Percentiles rank a stretch among this genome's conserved stretches.
These are phyloP conservation scores for Daldinia sp. DNA, from an alignment of 2,329 filamentous ascomycete species.

Conservation along the genomic window DNA sequence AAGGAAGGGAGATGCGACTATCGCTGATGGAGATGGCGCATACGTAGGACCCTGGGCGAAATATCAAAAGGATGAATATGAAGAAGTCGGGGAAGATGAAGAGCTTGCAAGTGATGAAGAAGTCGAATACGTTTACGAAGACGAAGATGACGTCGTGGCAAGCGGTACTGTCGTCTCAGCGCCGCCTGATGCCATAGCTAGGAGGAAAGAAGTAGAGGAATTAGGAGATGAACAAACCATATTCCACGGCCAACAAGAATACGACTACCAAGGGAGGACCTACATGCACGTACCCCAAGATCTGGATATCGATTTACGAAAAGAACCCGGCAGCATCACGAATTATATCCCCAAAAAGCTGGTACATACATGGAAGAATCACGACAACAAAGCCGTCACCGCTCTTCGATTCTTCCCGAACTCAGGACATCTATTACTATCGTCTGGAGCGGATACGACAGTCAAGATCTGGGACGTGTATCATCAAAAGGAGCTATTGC, in stretches of 20 bases:
- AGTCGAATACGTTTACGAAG: constrained; percentile 81
- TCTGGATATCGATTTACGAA: constrained; percentile 84
- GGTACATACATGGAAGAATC: constrained; percentile 88
- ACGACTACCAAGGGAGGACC: constrained; percentile 94
- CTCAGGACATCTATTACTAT: constrained; percentile 89
- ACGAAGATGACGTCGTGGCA: constrained; percentile 73
- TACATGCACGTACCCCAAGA: constrained; percentile 99
- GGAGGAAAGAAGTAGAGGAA: constrained; percentile 69
- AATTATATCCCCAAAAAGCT: constrained; percentile 97
- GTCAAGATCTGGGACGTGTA: constrained; percentile 97
- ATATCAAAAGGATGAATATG: constrained; percentile 79
- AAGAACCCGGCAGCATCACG: constrained; percentile 81
- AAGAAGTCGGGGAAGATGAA: constrained; percentile 79
- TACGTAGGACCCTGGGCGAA: constrained; percentile 97
- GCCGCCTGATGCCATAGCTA: constrained; percentile 65
- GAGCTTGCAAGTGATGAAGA: constrained; percentile 84
- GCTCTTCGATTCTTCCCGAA: constrained; percentile 89
- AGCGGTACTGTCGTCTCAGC: constrained; percentile 72
- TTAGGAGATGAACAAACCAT: constrained; percentile 81
- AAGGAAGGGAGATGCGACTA: constrained; percentile 82
- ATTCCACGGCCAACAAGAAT: constrained; percentile 85
- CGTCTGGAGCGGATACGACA: constrained; percentile 88
- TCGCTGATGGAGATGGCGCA: constrained; percentile 87
- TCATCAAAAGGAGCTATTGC: constrained; percentile 86
- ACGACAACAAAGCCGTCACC: constrained; percentile 84